These are phyloP conservation scores for Mucor lusitanicus DNA, from an alignment of 371 early-diverging fungal species.

Conservation along the genomic window DNA sequence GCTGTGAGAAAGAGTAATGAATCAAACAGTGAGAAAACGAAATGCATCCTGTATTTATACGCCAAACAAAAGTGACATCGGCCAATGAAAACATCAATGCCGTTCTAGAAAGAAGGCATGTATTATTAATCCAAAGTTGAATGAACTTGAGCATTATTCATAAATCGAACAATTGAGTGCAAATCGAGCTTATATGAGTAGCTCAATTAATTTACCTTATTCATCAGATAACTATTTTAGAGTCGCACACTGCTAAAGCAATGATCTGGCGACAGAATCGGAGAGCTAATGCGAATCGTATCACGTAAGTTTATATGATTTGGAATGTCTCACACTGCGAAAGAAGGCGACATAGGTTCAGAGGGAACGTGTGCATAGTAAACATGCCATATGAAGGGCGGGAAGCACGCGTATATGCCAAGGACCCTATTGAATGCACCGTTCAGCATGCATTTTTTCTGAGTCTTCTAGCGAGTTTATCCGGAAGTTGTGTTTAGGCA, in stretches of 20 bases:
- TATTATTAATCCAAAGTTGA: constrained; percentile 2
- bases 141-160: neutral
- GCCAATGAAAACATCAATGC: neutral
- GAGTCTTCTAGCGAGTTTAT: neutral
- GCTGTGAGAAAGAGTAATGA: neutral
- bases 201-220: neutral
- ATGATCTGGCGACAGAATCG: neutral
- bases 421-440: neutral
- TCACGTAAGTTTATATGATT: neutral
- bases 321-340: neutral
- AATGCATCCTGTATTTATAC: neutral
- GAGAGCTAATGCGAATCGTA: neutral
- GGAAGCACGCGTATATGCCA: neutral
- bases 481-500: neutral
- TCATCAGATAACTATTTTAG: neutral
- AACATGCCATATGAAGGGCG: neutral
- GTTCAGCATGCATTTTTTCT: neutral
- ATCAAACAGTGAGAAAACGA: neutral
- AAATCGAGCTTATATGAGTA: neutral
- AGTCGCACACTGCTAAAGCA: neutral
- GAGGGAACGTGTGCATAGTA: neutral
- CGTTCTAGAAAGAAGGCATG: neutral
- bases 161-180: neutral
- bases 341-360: neutral
- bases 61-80: neutral